Conservation (phyloP, 2,329 filamentous ascomycete species). For the Lasiodiplodia gonubiensis region DNA sequence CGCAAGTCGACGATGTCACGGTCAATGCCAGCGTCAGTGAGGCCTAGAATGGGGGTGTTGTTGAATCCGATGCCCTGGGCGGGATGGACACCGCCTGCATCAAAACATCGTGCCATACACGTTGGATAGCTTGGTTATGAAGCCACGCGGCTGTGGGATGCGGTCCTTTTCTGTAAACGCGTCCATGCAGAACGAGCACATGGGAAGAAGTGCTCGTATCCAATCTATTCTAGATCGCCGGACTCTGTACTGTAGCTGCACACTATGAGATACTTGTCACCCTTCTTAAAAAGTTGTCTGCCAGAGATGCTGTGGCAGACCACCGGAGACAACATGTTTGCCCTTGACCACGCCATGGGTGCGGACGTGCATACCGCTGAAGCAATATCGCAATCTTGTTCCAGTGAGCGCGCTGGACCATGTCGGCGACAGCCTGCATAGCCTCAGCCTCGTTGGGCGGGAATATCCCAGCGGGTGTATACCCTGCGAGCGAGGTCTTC, state of each 20-base stretch:
- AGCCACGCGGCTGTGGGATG: conserved; percentile 53
- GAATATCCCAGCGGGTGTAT: conserved; percentile 52
- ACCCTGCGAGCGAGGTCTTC: conserved; percentile 31
- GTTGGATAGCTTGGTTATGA: conserved; percentile 58
- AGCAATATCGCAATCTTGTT: conserved; percentile 50
- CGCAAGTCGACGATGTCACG: conserved; percentile 52
- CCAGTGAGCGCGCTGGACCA: conserved; percentile 53
- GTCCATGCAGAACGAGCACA: neutral
- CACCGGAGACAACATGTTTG: conserved; percentile 49
- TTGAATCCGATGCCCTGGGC: conserved; percentile 58
- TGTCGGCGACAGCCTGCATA: conserved; percentile 53
- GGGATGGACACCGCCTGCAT: conserved; percentile 44
- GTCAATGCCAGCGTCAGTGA: conserved; percentile 54
- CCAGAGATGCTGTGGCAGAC: conserved; percentile 52
- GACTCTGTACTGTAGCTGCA: conserved; percentile 49
- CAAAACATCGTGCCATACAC: conserved; percentile 52
- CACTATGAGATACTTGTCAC: conserved; percentile 42
- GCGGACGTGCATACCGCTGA: conserved; percentile 51
- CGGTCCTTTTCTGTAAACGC: conserved; percentile 38
- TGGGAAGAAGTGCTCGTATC: conserved; percentile 35
- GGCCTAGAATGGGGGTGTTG: conserved; percentile 54
- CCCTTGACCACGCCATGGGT: conserved; percentile 57
- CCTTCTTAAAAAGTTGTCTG: conserved; percentile 48
- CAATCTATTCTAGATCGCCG: conserved; percentile 46
- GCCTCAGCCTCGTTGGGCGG: conserved; percentile 50